These are phyloP conservation scores for Priceomyces carsonii DNA, from an alignment of 805 yeast species.

Conservation along the genomic window DNA sequence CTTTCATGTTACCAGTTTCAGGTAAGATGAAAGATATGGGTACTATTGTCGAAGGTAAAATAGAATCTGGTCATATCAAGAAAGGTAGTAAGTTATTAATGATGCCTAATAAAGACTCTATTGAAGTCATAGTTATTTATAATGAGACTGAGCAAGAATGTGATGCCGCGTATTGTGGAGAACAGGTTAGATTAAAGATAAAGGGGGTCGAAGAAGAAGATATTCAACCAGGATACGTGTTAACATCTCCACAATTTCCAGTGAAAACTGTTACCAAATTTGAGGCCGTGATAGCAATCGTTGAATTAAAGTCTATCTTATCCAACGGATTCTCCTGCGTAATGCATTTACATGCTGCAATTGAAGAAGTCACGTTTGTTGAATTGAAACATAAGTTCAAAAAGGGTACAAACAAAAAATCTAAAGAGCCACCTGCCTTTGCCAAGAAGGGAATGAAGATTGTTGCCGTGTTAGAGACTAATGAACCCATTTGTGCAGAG, in stretches of 20 bases:
- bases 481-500: slow-evolving; percentile 91
- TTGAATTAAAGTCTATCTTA: slow-evolving; percentile 90
- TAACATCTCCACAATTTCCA: slow-evolving; percentile 83
- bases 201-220: slow-evolving; percentile 98
- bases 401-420: slow-evolving; percentile 94
- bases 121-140: slow-evolving; percentile 85
- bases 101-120: slow-evolving; percentile 87
- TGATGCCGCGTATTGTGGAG: slow-evolving; percentile 89
- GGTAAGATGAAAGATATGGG: slow-evolving; percentile 97
- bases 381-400: slow-evolving; percentile 89
- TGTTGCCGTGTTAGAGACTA: slow-evolving; percentile 84
- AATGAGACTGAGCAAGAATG: slow-evolving; percentile 97
- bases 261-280: slow-evolving; percentile 87
- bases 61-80: slow-evolving; percentile 91
- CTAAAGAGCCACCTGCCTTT: slow-evolving; percentile 96
- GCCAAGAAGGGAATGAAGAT: slow-evolving; percentile 99
- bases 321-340: slow-evolving; percentile 97
- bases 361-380: slow-evolving; percentile 86
- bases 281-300: slow-evolving; percentile 96
- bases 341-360: slow-evolving; percentile 98
- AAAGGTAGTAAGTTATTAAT: slow-evolving; percentile 73
- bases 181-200: slow-evolving; percentile 90
- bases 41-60: slow-evolving; percentile 96
- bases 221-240: slow-evolving; percentile 84
- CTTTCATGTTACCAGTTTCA: slow-evolving; percentile 95